Base-by-base conservation (phyloP, 2,329 filamentous ascomycete genomes). In the Teratosphaeria nubilosa region DNA sequence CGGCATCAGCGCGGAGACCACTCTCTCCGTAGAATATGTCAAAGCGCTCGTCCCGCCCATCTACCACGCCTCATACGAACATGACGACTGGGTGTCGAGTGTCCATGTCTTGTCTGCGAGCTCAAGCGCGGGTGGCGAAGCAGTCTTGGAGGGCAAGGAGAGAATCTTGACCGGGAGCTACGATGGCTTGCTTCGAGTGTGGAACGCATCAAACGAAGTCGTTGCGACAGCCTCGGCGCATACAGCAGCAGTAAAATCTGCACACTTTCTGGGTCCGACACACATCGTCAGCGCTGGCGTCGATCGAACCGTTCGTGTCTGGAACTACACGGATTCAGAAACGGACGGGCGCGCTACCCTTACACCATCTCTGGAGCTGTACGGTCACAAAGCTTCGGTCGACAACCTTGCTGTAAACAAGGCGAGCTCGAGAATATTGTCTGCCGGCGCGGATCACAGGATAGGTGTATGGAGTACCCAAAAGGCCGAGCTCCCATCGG, bases 51-150 rank as follows among this genome's bases (percentile, higher is more conserved):
- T 96, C 60, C 94, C 94, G 7, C 94, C 94, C 20, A 80, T 88
- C 37, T 92, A 94, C 72, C 86, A 95, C 66, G 87, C 91, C 13
- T 94, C 88, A 70, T 99, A 96, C 72, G 87, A 96, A 76, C 92
- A 99, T 73, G 91, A 99, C 69, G 94, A 97, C 73, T 99, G 94
- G 94, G 88, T 99, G 54, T 90, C 89, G 71, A 83, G 84, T 27
- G 85, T 97, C 27, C 91, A 96, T 72, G 82, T 95, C 4, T 78
- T 95, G 25, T 91, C 90, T 0, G 73, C 75, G 14, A 84, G 80
- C 13, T 87, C 88, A 1, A 75, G 77, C 6, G 82, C 85, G 2
- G 77, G 78, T 10, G 78, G 75, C 54, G 77, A 76, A 54, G 71
- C 72, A 53, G 75, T 80, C 14, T 66, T 66, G 53, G 72, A 74